These are phyloP conservation scores for Cairneyella variabilis DNA, from an alignment of 495 filamentous ascomycete genomes.

Conservation along the genomic window DNA sequence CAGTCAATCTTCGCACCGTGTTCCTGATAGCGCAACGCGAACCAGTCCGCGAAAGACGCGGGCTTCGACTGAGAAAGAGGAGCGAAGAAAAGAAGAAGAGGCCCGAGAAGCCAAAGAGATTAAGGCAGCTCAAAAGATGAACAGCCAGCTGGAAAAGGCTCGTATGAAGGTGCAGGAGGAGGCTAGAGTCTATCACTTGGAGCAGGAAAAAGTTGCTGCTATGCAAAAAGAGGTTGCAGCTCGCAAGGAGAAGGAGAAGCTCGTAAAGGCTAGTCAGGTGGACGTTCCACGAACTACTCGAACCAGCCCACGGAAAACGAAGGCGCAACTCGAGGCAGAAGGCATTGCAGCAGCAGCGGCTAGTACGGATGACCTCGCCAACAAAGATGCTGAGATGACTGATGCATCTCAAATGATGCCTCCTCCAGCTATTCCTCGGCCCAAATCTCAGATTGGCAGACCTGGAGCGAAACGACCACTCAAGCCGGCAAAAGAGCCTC, in stretches of 20 bases:
- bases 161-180: constrained; percentile 58
- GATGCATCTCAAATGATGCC: constrained; percentile 48
- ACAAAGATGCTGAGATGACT: constrained; percentile 43
- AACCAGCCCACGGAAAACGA: constrained; percentile 48
- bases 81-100: constrained; percentile 45
- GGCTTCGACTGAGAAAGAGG: constrained; percentile 69
- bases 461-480: constrained; percentile 55
- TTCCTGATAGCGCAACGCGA: constrained; percentile 35
- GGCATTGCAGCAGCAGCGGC: constrained; percentile 33
- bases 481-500: constrained; percentile 65
- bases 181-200: constrained; percentile 56
- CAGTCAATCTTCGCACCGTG: constrained; percentile 22
- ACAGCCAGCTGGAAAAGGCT: constrained; percentile 51
- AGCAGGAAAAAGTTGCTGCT: constrained; percentile 47
- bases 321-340: constrained; percentile 41
- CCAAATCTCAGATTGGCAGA: constrained; percentile 46
- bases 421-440: constrained; percentile 52
- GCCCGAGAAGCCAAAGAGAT: constrained; percentile 62
- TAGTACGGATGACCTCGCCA: constrained; percentile 33
- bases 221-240: constrained; percentile 41
- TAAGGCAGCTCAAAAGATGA: constrained; percentile 41
- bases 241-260: constrained; percentile 42
- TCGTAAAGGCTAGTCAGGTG: constrained; percentile 29
- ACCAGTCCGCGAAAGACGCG: constrained; percentile 59
- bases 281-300: constrained; percentile 39